Evolutionary conservation across 306 rosid species (phyloP), one percentile per base, ranked within the genome.

Genomic region (Quercus bicolor): DNA sequence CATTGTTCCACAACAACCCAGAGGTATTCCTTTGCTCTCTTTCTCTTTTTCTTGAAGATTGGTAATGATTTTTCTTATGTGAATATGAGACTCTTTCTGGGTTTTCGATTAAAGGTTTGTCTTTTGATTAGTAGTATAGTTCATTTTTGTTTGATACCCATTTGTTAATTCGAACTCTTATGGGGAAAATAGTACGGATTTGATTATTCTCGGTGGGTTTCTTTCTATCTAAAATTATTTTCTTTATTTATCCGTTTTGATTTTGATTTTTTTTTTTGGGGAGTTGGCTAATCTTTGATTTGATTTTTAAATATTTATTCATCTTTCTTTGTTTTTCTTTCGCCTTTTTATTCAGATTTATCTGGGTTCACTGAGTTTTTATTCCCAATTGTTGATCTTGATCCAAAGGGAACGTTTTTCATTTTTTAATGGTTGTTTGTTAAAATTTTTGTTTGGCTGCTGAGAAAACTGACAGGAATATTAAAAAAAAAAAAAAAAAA

Each of bases 1-100:
- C 62, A 78, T 85, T 16, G 86, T 85, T 85, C 92, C 87, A 33
- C 92, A 77, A 80, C 93, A 90, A 23, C 84, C 83, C 59, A 85
- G 90, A 88, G 92, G 97, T 92, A 77, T 54, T 21, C 4, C 14
- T n/a, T 12, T 23, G 18, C 34, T 51, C 28, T 20, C 13, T 56
- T 14, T 24, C 12, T 74, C 20, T 81, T 14, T 45, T 24, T 33
- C 71, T 56, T 75, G 64, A 52, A 28, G 31, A 21, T 54, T 28
- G 13, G 72, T 72, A 33, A 28, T 20, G 28, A 19, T 26, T 23
- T 52, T 69, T 10, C 4, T 9, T 23, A 26, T 18, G 68, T 48
- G 31, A 15, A 14, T 6, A 55, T 72, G 54, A 57, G 43, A 23
- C 54, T 20, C 9, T 1, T 57, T 72, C 26, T 24, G 5, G 28